Evolutionary conservation across 1,284 basidiomycete species (phyloP), one percentile per base, ranked within the genome.

Genomic region (Phenoliferia sp.): DNA sequence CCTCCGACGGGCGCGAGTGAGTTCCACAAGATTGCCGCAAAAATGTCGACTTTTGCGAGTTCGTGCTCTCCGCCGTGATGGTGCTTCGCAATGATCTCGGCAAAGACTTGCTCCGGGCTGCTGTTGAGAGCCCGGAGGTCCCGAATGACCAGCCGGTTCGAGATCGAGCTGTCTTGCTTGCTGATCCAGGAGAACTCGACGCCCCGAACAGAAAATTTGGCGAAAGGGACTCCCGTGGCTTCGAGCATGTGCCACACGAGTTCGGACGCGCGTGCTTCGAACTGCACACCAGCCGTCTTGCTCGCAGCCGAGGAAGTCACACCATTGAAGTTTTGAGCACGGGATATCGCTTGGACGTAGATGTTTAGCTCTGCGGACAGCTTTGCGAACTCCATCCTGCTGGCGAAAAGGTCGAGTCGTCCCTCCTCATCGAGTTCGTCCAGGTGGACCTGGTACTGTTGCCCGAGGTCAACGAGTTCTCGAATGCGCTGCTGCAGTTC

Each of bases 211-310:
- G 90, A 88, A 59, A 97, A 83, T 80, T 97, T 96, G 34, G 92
- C 88, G 1, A 98, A 83, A 35, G 94, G 84, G 61, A 88, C 85
- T 55, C 84, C 84, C 44, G 85, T 80, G 64, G 88, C 84, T 70
- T 92, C 90, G 39, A 96, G 81, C 92, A 99, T 96, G 73, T 86
- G 86, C 94, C 94, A 99, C 0, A 91, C 92, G 61, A 99, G 88
- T 77, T 94, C 90, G 12, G 88, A 86, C 0, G 93, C 92, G 6
- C 87, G 87, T 0, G 92, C 87, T 73, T 91, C 88, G 31, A 97
- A 80, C 52, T 91, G 84, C 48, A 94, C 82, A 1, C 92, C 90
- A 0, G 90, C 90, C 28, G 63, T 59, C 68, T 90, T 89, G 16
- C 86, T 81, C 57, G 84, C 77, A 61, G 88, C 88, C 19, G 33